Percentiles rank a stretch among this genome's conserved stretches.
These are phyloP conservation scores for Leccinellum luteum DNA, from an alignment of 768 basidiomycete genomes.

Conservation along the genomic window DNA sequence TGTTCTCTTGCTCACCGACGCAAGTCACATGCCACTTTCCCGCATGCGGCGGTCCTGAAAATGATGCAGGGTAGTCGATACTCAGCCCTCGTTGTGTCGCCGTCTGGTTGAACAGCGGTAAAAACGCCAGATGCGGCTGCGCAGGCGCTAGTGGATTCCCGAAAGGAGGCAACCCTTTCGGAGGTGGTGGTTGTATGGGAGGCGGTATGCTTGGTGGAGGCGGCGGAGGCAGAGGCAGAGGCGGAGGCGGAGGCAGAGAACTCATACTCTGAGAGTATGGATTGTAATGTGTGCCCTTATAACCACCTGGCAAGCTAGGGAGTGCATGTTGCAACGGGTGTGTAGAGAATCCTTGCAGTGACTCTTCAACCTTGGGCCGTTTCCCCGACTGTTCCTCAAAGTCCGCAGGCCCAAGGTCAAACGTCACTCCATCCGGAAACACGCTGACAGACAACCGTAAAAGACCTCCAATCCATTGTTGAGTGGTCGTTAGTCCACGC, in stretches of 20 bases:
- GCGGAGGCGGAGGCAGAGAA: constrained; percentile 14
- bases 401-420: constrained; percentile 21
- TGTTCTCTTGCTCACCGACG: constrained; percentile 49
- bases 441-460: constrained; percentile 27
- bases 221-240: constrained; percentile 25
- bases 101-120: constrained; percentile 74
- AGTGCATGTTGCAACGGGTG: constrained; percentile 24
- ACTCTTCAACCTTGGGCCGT: constrained; percentile 29
- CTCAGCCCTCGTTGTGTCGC: constrained; percentile 62
- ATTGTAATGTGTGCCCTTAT: constrained; percentile 29
- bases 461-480: constrained; percentile 53
- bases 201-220: constrained; percentile 31
- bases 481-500: constrained; percentile 49
- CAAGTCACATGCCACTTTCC: constrained; percentile 66
- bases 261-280: constrained; percentile 22
- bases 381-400: constrained; percentile 31
- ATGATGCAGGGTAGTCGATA: constrained; percentile 58
- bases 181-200: constrained; percentile 37
- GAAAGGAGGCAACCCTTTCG: constrained; percentile 27
- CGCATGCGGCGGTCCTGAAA: constrained; percentile 65
- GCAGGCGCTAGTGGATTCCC: constrained; percentile 63
- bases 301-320: constrained; percentile 12
- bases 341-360: constrained; percentile 31
- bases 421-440: constrained; percentile 13
- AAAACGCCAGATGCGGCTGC: constrained; percentile 60